phyloP scores from a whole-genome alignment of 2,329 filamentous ascomycete species.

The Trichoderma simmonsii region DNA sequence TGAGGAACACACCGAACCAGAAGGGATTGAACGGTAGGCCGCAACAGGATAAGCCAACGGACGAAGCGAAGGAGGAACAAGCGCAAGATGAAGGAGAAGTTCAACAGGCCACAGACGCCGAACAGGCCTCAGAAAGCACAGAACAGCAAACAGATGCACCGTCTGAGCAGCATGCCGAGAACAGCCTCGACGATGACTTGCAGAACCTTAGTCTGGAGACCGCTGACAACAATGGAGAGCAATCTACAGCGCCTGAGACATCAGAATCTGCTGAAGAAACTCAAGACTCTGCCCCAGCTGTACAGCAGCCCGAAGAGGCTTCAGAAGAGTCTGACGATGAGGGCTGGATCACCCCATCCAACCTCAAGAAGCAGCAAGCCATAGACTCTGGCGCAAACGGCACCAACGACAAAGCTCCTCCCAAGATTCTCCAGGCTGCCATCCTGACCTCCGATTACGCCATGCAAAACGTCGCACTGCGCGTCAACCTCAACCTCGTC shows the following conservation, averaged over 20 bases:
- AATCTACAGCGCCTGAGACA: background rate
- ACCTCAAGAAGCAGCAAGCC: conserved; percentile 80
- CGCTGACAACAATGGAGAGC: background rate
- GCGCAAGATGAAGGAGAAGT: conserved; percentile 15
- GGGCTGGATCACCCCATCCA: conserved; percentile 92
- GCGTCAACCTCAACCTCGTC: conserved; percentile 90
- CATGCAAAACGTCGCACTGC: conserved; percentile 94
- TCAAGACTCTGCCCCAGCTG: conserved; percentile 18
- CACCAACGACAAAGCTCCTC: conserved; percentile 46
- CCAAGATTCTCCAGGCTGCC: conserved; percentile 76
- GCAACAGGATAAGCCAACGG: background rate
- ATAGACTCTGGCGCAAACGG: conserved; percentile 53
- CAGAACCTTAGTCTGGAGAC: conserved; percentile 26
- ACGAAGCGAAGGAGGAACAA: conserved; percentile 28
- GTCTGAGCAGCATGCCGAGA: conserved; percentile 20
- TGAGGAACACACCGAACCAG: conserved; percentile 76
- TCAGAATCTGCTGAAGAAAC: conserved; percentile 7
- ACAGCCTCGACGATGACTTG: conserved; percentile 23
- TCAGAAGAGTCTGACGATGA: conserved; percentile 55
- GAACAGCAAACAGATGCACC: conserved; percentile 21
- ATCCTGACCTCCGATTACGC: conserved; percentile 93
- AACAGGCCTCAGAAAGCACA: conserved; percentile 4
- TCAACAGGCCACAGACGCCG: conserved; percentile 25
- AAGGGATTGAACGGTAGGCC: conserved; percentile 69
- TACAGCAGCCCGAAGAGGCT: conserved; percentile 31